Evolutionary conservation across 768 basidiomycete genomes (phyloP).

Genomic region (Naganishia friedmannii): DNA sequence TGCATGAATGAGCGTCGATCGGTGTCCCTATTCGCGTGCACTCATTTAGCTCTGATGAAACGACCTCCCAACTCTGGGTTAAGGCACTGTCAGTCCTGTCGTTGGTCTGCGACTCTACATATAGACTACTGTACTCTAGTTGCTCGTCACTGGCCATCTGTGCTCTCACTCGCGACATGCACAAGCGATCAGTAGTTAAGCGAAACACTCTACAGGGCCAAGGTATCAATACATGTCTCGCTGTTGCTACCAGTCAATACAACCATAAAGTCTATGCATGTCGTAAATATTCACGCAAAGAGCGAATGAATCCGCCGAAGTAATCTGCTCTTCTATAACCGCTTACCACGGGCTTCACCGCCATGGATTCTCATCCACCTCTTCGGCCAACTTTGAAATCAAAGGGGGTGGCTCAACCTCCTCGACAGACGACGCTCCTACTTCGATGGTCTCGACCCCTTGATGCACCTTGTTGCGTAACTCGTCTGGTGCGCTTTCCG

Average conservation of each 20-base stretch:
- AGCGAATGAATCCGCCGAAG: too few relatives aligned
- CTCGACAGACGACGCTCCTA: slow-evolving; percentile 11
- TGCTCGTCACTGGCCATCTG: too few relatives aligned
- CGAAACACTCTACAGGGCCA: too few relatives aligned
- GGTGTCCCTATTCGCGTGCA: too few relatives aligned
- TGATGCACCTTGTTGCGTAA: neutral
- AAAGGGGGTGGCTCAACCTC: slow-evolving; percentile 24
- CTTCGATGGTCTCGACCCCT: slow-evolving; percentile 11
- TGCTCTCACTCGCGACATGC: too few relatives aligned
- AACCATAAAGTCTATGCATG: slow-evolving; percentile 12
- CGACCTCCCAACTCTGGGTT: neutral
- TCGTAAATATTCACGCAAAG: slow-evolving; percentile 2
- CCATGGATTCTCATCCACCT: slow-evolving; percentile 28
- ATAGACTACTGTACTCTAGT: too few relatives aligned
- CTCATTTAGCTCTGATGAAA: too few relatives aligned
- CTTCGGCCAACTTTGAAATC: slow-evolving; percentile 14
- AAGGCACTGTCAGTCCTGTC: neutral
- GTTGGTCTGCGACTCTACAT: too few relatives aligned
- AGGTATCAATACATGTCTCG: slow-evolving; percentile 6
- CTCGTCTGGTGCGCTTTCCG: slow-evolving; percentile 12
- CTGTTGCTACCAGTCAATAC: neutral
- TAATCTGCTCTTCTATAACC: neutral
- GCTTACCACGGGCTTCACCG: neutral
- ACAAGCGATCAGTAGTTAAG: too few relatives aligned
- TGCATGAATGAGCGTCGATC: too few relatives aligned